Base-by-base conservation (phyloP, 306 rosid species). In the Oxytropis ochrocephala region DNA sequence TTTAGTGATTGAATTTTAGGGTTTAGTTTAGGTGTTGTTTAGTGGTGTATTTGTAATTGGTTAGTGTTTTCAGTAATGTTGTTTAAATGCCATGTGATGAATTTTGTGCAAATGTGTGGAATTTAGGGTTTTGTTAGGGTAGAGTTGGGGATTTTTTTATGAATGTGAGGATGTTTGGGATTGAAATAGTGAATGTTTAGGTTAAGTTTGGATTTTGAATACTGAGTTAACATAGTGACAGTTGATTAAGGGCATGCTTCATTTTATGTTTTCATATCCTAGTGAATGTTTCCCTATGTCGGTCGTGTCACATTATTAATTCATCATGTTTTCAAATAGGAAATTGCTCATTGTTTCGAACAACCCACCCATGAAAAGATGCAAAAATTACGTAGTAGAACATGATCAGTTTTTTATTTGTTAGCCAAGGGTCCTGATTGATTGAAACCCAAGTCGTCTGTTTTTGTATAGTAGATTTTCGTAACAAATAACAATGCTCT, bases 71-170 rank as follows among this genome's bases (percentile, higher is more conserved):
- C 2, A 5, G 42, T 64, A n/a, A 11, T 11, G 14, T 21, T 53
- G 2, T 57, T 12, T 41, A 19, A 27, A 55, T 46, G 16, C 14
- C 47, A 19, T 41, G 27, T 63, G 69, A 4, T 42, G 53, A 24
- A 21, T 43, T 63, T 19, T 11, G 7, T 44, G 69, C 6, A 10
- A 39, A 54, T 64, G 69, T 62, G 2, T 65, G 3, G 42, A 30
- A 47, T 49, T 76, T 42, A 10, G 63, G 73, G 16, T 44, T 75
- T 70, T 5, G 56, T 38, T 71, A 36, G 72, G 52, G 55, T 19
- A 8, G 60, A 65, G 19, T 18, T 13, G 56, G 24, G 49, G 39
- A 2, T 27, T 63, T 12, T 62, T 14, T 42, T 35, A 19, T 21
- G 38, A 63, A 21, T 63, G 47, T 47, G 64, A 32, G 64, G 36